Base-by-base conservation (phyloP, 2,329 filamentous ascomycete genomes). In the Cladophialophora immunda region DNA sequence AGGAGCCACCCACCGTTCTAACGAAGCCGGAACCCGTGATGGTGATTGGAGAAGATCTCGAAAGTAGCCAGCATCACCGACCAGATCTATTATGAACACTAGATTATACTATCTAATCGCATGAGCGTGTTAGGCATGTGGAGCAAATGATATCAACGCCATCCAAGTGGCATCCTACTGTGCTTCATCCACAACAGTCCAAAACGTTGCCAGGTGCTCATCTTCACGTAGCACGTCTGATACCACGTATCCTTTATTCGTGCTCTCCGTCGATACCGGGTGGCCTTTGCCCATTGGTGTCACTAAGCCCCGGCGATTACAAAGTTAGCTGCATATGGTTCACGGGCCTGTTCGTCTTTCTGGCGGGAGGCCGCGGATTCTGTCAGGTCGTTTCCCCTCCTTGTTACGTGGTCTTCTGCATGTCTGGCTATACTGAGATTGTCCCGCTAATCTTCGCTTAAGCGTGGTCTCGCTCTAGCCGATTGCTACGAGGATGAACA, bases 21-120 rank as follows among this genome's bases (percentile, higher is more conserved):
- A 30, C 22, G 30, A 36, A 53, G 36, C 58, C 58, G 9, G n/a
- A n/a, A 30, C 29, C 58, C n/a, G 58, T 15, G 3, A 30, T 61
- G 13, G 29, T 53, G 27, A 53, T 22, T 8, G 45, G 58, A 19
- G 30, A 29, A 19, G 22, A 53, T 38, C 30, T 59, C 17, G 27
- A 59, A 22, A 29, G 41, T 36, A 9, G 30, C 13, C n/a, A 53
- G 19, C 41, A 11, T 53, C 57, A 30, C 41, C 41, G 30, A 55
- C 30, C 27, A 25, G 45, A 25, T 55, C 27, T 17, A 34, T 32
- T 32, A 32, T n/a, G 19, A 30, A 55, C 22, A 25, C 9, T 25
- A 11, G 8, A 50, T 9, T 22, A 19, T 50, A 9, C n/a, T n/a
- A 19, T 6, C 45, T 27, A 5, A 1, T 25, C 9, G 25, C 3